These are phyloP conservation scores for Dicorynia guianensis DNA, from an alignment of 306 rosid species.

Conservation along the genomic window DNA sequence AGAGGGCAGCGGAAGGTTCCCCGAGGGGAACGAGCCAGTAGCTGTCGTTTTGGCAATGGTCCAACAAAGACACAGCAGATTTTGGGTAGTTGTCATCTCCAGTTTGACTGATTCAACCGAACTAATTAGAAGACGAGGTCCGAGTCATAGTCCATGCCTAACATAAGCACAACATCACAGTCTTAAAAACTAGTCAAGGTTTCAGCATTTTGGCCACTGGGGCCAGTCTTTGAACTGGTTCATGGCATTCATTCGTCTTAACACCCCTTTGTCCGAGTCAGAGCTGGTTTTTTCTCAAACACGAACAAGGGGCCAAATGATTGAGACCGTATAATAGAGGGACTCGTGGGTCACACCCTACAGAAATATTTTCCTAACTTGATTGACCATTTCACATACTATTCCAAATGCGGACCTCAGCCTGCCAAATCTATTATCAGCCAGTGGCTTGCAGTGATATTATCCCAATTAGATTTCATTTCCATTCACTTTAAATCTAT, in stretches of 20 bases:
- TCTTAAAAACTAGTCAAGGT: not conserved
- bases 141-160: constrained; percentile 19
- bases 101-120: constrained; percentile 10
- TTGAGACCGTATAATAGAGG: not conserved
- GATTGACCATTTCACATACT: not conserved
- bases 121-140: not conserved
- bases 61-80: not conserved
- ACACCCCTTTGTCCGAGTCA: not conserved
- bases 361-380: not conserved
- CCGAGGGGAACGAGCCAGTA: not conserved
- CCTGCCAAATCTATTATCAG: not conserved
- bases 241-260: not conserved
- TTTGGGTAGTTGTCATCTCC: constrained; percentile 1
- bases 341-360: not conserved
- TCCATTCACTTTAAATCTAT: too few relatives aligned
- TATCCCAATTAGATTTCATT: not conserved
- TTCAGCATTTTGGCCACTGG: not conserved
- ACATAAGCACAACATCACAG: not conserved
- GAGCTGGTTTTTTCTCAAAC: not conserved
- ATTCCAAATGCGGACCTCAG: not conserved
- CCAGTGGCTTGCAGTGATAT: too few relatives aligned
- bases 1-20: constrained; percentile 8
- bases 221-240: not conserved
- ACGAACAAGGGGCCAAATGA: not conserved
- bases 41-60: constrained; percentile 21